Base-by-base conservation (phyloP, 2,329 filamentous ascomycete species). In the Penicillium sp. region DNA sequence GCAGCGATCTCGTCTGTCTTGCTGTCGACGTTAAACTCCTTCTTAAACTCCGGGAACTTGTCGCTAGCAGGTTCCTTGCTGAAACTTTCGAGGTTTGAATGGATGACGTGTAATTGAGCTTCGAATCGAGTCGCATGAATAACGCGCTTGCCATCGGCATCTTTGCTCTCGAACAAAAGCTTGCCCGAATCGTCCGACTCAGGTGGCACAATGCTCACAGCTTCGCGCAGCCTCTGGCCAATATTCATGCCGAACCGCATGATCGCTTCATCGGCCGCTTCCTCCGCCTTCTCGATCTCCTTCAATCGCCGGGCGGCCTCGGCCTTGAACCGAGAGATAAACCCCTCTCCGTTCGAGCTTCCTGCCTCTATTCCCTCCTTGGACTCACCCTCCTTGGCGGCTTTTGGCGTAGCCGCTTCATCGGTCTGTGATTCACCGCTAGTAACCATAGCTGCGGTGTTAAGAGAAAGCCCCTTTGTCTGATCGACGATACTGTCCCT, bases 41-140 rank as follows among this genome's bases (percentile, higher is more conserved):
- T 79, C 51, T 83, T 82, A 87, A 92, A 97, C 4, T 79, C 73
- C 9, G 85, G 81, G 78, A 88, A 97, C 72, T 95, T 87, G 13
- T 84, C 81, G 45, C 87, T 87, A 7, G 83, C 81, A 0, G 92
- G 91, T 67, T 97, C 92, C 68, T 89, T 89, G 51, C 85, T 84
- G 74, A 97, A 96, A 65, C 87, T 90, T 58, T 94, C 89, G 34
- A 87, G 74, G 18, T 87, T 89, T 4, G 91, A 92, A 73, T 99
- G 94, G 55, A 99, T 92, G 29, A 96, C 92, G 70, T 99, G 93
- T 58, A 99, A 79, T 75, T 97, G 94, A 1, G 94, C 94, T 68
- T 99, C 94, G 70, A 97, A 93, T 57, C 94, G 84, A 48, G 92
- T 96, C 1, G 91, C 90, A 72, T 99, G 94, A 60, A 97, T 96